phyloP scores from a whole-genome alignment of 2,329 filamentous ascomycete genomes.

The Colletotrichum magnum region DNA sequence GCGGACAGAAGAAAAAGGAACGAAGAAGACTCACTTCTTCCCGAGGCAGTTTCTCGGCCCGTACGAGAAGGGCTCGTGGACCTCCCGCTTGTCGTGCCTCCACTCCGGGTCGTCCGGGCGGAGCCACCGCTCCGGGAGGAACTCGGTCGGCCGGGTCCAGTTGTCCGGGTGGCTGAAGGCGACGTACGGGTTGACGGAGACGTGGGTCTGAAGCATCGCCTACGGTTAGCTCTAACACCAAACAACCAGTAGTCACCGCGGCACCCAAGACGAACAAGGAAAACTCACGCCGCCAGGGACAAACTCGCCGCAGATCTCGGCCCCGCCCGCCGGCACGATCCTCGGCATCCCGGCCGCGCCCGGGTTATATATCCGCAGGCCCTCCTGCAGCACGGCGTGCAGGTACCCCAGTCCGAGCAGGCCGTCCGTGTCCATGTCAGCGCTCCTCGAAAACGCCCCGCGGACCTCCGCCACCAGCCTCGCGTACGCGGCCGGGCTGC shows the following conservation, averaged over 20 bases:
- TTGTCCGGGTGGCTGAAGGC: constrained; percentile 44
- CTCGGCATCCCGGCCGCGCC: constrained; percentile 43
- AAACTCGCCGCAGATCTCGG: constrained; percentile 47
- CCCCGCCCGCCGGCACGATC: constrained; percentile 50
- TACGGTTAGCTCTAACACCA: background rate
- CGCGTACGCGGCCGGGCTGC: constrained; percentile 47
- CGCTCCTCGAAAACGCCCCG: constrained; percentile 49
- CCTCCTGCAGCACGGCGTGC: constrained; percentile 57
- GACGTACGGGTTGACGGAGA: constrained; percentile 33
- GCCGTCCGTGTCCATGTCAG: constrained; percentile 55
- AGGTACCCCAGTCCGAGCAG: constrained; percentile 53
- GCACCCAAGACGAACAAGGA: too few species aligned
- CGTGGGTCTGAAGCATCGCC: constrained; percentile 5
- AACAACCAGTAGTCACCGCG: background rate
- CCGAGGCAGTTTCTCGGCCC: constrained; percentile 66
- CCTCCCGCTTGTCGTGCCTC: constrained; percentile 56
- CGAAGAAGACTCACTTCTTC: constrained; percentile 52
- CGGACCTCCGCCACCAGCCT: constrained; percentile 57
- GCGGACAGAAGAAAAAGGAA: too few species aligned
- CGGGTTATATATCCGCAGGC: constrained; percentile 52
- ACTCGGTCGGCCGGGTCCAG: constrained; percentile 61
- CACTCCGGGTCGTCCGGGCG: constrained; percentile 32
- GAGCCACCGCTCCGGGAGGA: constrained; percentile 62
- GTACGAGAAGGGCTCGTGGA: constrained; percentile 62
- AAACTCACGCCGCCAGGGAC: constrained; percentile 52